Conservation (phyloP, 2,329 filamentous ascomycete species). For the Aspergillus puulaauensis region DNA sequence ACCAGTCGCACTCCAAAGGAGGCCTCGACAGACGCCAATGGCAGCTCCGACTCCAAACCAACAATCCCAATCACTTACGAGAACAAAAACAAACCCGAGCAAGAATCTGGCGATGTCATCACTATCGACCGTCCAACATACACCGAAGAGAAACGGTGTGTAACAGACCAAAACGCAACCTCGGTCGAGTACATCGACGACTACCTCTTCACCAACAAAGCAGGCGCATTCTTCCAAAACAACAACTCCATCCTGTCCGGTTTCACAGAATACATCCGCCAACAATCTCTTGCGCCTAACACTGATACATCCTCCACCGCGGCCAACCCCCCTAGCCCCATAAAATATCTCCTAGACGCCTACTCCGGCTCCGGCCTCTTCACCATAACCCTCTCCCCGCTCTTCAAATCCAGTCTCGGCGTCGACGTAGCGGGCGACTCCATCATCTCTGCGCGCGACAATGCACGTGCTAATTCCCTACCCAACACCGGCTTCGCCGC, state of each 20-base stretch:
- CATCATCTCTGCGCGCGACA: slow-evolving; percentile 74
- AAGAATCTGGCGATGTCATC: slow-evolving; percentile 46
- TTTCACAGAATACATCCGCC: slow-evolving; percentile 84
- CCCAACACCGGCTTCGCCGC: slow-evolving; percentile 80
- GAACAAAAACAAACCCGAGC: slow-evolving; percentile 25
- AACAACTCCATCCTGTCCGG: slow-evolving; percentile 93
- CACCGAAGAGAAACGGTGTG: slow-evolving; percentile 80
- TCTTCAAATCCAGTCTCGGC: slow-evolving; percentile 77
- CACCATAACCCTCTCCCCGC: slow-evolving; percentile 83
- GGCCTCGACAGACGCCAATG: slow-evolving; percentile 4
- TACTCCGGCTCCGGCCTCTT: slow-evolving; percentile 98
- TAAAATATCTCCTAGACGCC: slow-evolving; percentile 91
- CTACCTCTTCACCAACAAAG: slow-evolving; percentile 85
- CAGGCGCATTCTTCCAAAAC: slow-evolving; percentile 97
- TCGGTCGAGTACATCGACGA: slow-evolving; percentile 85
- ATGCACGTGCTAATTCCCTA: slow-evolving; percentile 76
- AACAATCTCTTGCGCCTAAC: slow-evolving; percentile 61
- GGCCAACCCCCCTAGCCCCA: slow-evolving; percentile 36
- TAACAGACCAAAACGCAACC: slow-evolving; percentile 79
- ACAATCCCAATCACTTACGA: slow-evolving; percentile 22
- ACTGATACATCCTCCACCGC: slow-evolving; percentile 54
- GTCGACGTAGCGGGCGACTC: slow-evolving; percentile 84
- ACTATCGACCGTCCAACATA: slow-evolving; percentile 59
- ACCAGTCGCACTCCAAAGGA: slow-evolving; percentile 60
- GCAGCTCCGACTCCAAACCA: slow-evolving; percentile 2